phyloP scores from a whole-genome alignment of 73 alveolate species.

The Tetrahymena elliotti region DNA sequence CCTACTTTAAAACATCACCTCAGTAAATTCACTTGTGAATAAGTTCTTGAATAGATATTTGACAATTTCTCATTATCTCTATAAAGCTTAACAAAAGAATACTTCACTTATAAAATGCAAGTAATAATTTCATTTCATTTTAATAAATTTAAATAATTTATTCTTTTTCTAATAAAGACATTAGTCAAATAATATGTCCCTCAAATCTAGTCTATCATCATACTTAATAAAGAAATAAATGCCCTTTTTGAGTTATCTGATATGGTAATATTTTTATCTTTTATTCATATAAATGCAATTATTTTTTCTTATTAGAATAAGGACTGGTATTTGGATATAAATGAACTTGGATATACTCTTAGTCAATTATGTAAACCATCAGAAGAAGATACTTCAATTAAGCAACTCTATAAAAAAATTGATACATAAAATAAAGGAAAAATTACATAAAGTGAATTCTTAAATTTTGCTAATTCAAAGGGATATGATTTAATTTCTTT shows the following conservation, averaged over 20 bases:
- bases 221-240: neutral
- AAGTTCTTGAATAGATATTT: neutral
- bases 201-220: neutral
- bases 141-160: neutral
- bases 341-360: neutral
- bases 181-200: neutral
- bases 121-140: neutral
- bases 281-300: neutral
- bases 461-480: neutral
- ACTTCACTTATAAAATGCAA: neutral
- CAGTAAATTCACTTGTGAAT: neutral
- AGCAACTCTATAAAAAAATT: neutral
- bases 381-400: neutral
- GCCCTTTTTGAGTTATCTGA: neutral
- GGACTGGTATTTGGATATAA: neutral
- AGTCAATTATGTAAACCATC: neutral
- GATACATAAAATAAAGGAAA: neutral
- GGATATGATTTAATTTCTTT: neutral
- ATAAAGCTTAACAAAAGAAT: neutral
- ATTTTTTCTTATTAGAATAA: neutral
- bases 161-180: neutral
- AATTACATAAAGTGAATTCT: neutral
- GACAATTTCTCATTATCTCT: neutral
- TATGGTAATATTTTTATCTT: neutral
- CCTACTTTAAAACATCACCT: neutral